Conservation (phyloP, 352 stramenopile genomes). For the Pythium biforme region DNA sequence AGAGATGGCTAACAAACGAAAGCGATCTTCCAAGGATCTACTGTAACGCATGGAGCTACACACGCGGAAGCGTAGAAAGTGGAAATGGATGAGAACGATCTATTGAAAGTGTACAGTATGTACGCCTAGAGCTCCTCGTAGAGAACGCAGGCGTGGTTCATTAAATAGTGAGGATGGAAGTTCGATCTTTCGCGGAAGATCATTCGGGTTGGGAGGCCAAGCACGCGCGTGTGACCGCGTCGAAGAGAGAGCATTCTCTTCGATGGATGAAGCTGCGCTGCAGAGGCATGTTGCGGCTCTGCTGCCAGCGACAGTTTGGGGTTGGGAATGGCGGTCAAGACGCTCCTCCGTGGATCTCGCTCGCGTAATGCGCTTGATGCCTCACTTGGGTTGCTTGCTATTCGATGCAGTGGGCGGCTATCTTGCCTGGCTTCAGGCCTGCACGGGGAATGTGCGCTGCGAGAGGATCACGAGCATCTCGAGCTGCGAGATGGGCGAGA, state of each 20-base stretch:
- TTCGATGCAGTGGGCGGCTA: too few relatives aligned
- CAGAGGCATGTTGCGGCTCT: not conserved
- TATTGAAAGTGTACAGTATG: not conserved
- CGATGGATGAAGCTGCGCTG: not conserved
- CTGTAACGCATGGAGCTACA: not conserved
- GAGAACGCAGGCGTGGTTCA: not conserved
- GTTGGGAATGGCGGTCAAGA: too few relatives aligned
- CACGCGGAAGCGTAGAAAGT: not conserved
- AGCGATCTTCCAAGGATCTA: not conserved
- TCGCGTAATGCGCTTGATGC: too few relatives aligned
- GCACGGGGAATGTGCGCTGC: conserved; percentile 64
- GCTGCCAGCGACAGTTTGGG: too few relatives aligned
- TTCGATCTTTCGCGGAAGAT: not conserved
- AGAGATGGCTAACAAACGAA: not conserved
- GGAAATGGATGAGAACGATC: not conserved
- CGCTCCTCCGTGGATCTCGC: too few relatives aligned
- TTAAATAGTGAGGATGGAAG: conserved; percentile 1
- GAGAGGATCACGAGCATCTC: conserved; percentile 73
- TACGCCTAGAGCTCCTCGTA: not conserved
- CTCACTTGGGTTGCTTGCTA: too few relatives aligned
- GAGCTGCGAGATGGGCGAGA: conserved; percentile 71
- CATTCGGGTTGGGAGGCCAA: not conserved
- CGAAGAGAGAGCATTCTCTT: not conserved
- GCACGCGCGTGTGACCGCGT: not conserved
- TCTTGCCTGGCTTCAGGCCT: conserved; percentile 9